A percentile compares a stretch with the other conserved stretches of the same genome.
phyloP scores from a whole-genome alignment of 345 rosid genomes.

The Rhizophora apiculata region DNA sequence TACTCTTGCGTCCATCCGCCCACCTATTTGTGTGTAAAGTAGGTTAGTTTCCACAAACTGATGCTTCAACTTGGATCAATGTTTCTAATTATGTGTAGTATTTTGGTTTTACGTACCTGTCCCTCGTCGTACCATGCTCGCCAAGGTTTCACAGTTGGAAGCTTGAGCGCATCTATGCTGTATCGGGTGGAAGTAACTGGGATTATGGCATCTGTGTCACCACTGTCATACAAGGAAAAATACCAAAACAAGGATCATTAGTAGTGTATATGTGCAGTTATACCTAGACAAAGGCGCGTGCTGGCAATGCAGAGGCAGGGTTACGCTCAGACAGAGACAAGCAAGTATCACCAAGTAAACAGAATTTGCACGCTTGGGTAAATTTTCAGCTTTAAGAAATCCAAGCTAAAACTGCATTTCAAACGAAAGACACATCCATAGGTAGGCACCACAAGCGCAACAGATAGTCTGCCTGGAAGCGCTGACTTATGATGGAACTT shows the following conservation, averaged over 20 bases:
- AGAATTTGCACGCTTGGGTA: too few species aligned
- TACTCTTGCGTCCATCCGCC: constrained; percentile 96
- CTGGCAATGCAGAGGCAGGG: background rate
- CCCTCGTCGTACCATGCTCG: constrained; percentile 83
- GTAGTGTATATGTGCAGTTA: background rate
- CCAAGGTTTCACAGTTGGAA: constrained; percentile 61
- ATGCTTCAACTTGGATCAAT: background rate
- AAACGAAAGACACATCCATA: too few species aligned
- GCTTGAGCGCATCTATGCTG: constrained; percentile 75
- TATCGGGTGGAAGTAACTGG: constrained; percentile 91
- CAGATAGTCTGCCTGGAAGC: too few species aligned
- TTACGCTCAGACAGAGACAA: background rate
- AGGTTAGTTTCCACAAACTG: background rate
- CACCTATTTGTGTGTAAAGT: constrained; percentile 47
- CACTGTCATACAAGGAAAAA: constrained; percentile 37
- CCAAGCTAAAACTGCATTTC: too few species aligned
- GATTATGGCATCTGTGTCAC: constrained; percentile 84
- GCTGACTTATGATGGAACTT: too few species aligned
- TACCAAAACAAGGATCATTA: constrained; percentile 7
- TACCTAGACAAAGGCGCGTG: background rate
- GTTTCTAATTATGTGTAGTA: background rate
- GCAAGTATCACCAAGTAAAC: background rate
- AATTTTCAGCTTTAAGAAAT: too few species aligned
- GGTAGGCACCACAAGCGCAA: too few species aligned
- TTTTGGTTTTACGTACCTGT: constrained; percentile 41